phyloP scores from a whole-genome alignment of 768 basidiomycete genomes.

The Panaeolus papilionaceus region DNA sequence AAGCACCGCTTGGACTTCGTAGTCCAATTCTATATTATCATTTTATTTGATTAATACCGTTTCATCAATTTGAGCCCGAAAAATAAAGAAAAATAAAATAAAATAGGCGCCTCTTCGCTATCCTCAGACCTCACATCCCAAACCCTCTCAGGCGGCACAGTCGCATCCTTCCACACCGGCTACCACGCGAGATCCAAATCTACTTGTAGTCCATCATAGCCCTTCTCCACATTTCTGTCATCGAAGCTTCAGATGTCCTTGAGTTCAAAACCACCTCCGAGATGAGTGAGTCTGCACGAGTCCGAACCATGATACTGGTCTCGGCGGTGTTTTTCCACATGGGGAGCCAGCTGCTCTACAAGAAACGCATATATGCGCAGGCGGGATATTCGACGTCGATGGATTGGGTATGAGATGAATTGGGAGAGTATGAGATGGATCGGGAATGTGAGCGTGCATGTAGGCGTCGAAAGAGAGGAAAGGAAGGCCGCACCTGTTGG shows the following conservation, averaged over 20 bases:
- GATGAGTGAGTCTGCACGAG: constrained; percentile 80
- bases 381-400: neutral
- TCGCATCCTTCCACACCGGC: constrained; percentile 78
- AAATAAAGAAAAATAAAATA: neutral
- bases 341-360: constrained; percentile 78
- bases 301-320: constrained; percentile 87
- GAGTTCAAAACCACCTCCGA: constrained; percentile 68
- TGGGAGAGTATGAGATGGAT: neutral
- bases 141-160: constrained; percentile 65
- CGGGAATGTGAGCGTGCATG: constrained; percentile 5
- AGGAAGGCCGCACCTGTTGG: constrained; percentile 49
- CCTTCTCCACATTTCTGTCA: neutral
- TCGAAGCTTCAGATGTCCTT: neutral
- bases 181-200: constrained; percentile 72
- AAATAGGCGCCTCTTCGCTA: constrained; percentile 63
- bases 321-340: constrained; percentile 94
- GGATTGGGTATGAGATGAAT: neutral
- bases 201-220: constrained; percentile 40
- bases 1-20: no score
- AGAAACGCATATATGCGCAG: neutral
- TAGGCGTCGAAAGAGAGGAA: no score
- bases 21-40: no score
- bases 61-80: neutral
- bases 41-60: no score
- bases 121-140: constrained; percentile 67